Base-by-base conservation (phyloP, 345 rosid genomes). In the Lepidium aucheri region DNA sequence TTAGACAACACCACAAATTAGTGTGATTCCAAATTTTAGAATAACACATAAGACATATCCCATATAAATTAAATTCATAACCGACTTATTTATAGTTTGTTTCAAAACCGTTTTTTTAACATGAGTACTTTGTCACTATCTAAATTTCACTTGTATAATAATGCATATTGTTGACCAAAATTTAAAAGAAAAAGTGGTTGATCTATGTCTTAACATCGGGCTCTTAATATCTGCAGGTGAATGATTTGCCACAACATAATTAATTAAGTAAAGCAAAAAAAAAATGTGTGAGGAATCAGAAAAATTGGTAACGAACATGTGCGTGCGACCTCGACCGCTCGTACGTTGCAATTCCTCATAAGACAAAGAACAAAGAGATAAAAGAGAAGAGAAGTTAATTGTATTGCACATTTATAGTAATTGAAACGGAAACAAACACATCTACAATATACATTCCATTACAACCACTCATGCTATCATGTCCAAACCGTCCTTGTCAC, bases 271-370 rank as follows among this genome's bases (percentile, higher is more conserved):
- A 64, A 40, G 38, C 34, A 14, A 46, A 32, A 38, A 20, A 22
- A 4, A 5, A 55, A 56, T 55, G 65, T 55, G 65, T 57, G 65
- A 53, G 70, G 66, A 72, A 65, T 57, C 60, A 30, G 60, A 65
- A 72, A 56, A 47, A 33, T 4, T 50, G 24, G 60, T 65, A 72
- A 42, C 35, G 67, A 58, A 65, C 71, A 65, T 73, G 76, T 72
- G 76, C 53, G 60, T 41, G 53, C 64, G 76, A 72, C 70, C 70
- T 72, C 53, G 76, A 50, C 72, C 76, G 43, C 30, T 73, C 72
- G 72, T 65, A 73, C 67, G 67, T 58, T 57, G 67, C 61, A 55
- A 12, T 40, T 58, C 72, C 72, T 65, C 62, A 52, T 41, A 58
- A 59, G 72, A 59, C 62, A 65, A 51, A 72, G 55, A 65, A 65